Evolutionary conservation across 2,329 filamentous ascomycete species (phyloP), one percentile per base, ranked within the genome.

Genomic region (Purpureocillium lavendulum): DNA sequence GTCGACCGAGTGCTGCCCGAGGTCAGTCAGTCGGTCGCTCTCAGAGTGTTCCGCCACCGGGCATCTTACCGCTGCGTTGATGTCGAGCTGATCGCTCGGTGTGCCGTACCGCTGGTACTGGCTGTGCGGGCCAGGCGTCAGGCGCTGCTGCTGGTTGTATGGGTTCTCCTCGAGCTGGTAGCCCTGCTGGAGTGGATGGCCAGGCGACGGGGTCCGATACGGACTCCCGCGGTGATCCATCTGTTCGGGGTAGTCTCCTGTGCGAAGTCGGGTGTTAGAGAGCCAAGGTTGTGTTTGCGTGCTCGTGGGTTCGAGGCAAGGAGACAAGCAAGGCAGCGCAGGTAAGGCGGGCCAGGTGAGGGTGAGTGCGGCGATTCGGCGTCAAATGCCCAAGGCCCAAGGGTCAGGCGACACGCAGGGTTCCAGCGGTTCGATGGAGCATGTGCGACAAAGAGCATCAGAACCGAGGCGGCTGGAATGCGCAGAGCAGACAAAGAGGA

Each of bases 81-180:
- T 73, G 42, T 84, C 79, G 38, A 97, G 69, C 41, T 82, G 74
- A 63, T 97, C 90, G 53, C 79, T 81, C 1, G 82, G 77, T 15
- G 78, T 81, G 43, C 67, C 62, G 21, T 68, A 61, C 35, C 71
- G 65, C 16, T 59, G 49, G 31, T 53, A 51, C 15, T 21, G 53
- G 46, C 14, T 51, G 44, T 12, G 49, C 45, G 24, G 45, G 38
- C 14, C 52, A 40, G 39, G 59, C 41, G 57, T 45, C 45, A 69
- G 58, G 35, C 44, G 48, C 42, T 54, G 51, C 43, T 66, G 71
- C 39, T 66, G 70, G 57, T 87, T 70, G 58, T 87, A 89, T 8
- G 81, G 79, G 48, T 80, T 77, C 59, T 94, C 85, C 33, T 92
- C 82, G 35, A 94, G 73, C 57, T 94, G 85, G 60, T 95, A 94